Base-by-base conservation (phyloP, 1,284 basidiomycete genomes). In the Boletus subluridellus region DNA sequence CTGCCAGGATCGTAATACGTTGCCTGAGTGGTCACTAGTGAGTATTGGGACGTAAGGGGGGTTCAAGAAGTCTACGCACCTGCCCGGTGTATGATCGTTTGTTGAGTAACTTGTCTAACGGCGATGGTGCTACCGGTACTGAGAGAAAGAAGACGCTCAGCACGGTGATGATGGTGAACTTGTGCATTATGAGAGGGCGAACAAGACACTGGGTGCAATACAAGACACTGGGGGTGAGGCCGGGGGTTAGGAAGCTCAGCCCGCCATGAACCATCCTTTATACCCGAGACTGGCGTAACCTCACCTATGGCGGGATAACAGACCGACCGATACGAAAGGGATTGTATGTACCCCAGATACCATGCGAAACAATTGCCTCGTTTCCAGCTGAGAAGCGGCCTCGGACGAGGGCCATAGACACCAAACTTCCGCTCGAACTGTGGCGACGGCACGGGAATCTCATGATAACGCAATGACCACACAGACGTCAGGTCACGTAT, bases 31-130 rank as follows among this genome's bases (percentile, higher is more conserved):
- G 63, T 21, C 15, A 15, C 4, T 12, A 8, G 42, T 58, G 44
- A 62, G 39, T 26, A 28, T 17, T 4, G 24, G 17, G 24, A 17
- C 17, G 17, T 3, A 9, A 28, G 12, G 9, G 1, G 8, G 9
- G 15, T 5, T 21, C 17, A 17, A 21, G 15, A 37, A 28, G 35
- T 30, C 5, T 32, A 73, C 78, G 64, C 65, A 83, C 82, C 61
- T 73, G 69, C 48, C 83, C 83, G 21, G 54, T 60, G 65, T 80
- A 76, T 49, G 74, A 60, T 49, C 82, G 77, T 69, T 79, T 81
- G 60, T 80, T 79, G 41, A 83, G 72, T 39, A 60, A 57, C 32
- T 60, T 66, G 52, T 32, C 30, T 15, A 38, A 17, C 11, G 76
- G 70, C 10, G 82, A 63, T 28, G 85, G 82, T 24, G 78, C 65